Evolutionary conservation across 352 stramenopile genomes (phyloP).

Genomic region (Globisporangium barbulae): DNA sequence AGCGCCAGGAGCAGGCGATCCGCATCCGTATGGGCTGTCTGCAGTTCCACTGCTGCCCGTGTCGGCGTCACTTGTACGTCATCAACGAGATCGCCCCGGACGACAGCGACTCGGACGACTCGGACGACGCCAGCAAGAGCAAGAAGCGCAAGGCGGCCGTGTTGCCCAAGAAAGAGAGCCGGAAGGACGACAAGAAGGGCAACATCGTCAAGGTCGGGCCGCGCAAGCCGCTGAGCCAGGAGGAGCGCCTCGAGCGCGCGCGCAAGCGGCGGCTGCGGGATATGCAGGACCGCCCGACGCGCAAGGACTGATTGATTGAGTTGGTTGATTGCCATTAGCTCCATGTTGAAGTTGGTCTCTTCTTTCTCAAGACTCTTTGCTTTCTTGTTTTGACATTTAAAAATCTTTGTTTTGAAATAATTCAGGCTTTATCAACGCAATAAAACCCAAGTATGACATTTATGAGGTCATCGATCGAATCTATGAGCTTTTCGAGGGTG

Average conservation of each 20-base stretch:
- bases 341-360: neutral
- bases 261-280: slow-evolving; percentile 56
- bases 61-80: slow-evolving; percentile 50
- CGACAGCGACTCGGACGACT: slow-evolving; percentile 23
- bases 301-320: slow-evolving; percentile 34
- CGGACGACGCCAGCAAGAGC: slow-evolving; percentile 29
- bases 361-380: too few species aligned
- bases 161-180: slow-evolving; percentile 17
- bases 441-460: too few species aligned
- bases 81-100: slow-evolving; percentile 38
- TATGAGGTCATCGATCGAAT: too few species aligned
- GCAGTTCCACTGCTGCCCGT: slow-evolving; percentile 66
- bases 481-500: too few species aligned
- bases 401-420: too few species aligned
- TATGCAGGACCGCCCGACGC: slow-evolving; percentile 64
- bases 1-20: slow-evolving; percentile 52
- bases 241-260: slow-evolving; percentile 60
- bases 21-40: slow-evolving; percentile 67
- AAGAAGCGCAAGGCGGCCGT: slow-evolving; percentile 11
- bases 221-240: slow-evolving; percentile 64
- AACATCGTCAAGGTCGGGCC: slow-evolving; percentile 54
- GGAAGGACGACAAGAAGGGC: slow-evolving; percentile 31
- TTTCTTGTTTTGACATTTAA: too few species aligned
- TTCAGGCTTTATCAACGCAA: too few species aligned
- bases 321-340: neutral